Base-by-base conservation (phyloP, 2,329 filamentous ascomycete genomes). In the Alternaria brassicicola region DNA sequence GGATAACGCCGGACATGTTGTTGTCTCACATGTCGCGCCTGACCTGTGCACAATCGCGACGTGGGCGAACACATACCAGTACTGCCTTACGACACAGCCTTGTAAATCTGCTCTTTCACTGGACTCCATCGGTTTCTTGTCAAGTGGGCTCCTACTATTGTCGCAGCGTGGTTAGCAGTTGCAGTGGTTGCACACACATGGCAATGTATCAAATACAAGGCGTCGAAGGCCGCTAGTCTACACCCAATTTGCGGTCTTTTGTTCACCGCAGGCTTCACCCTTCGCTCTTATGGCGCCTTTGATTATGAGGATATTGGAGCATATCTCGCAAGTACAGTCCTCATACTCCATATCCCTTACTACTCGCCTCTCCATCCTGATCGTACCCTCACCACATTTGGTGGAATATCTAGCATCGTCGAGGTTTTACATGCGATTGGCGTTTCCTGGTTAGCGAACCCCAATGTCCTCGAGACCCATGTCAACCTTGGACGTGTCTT, bases 311-410 rank as follows among this genome's bases (percentile, higher is more conserved):
- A 77, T 39, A 51, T 79, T 26, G 63, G 58, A 28, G 59, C 79
- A n/a, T 76, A 75, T 59, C 73, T 79, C 50, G 71, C 72, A 3
- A 76, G 76, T 52, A 72, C 66, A 10, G 70, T 76, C 1, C 67
- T 78, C 6, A 71, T 77, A 17, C 64, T 75, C 69, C 89, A 88
- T 71, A 78, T 86, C 2, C 85, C 85, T 0, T 84, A 86, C 69
- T 79, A 82, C 62, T 80, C 85, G 0, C 85, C 85, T 0, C 79
- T 86, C 7, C 82, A 85, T 59, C 84, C 84, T 0, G 83, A 83
- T 3, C 80, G 83, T 6, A 78, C 86, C 4, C 83, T 88, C 64
- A 87, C 85, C 63, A 81, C 80, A 3, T 84, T 88, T 63, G 77
- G 88, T 21, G 69, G 79, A 4, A 70, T 84, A n/a, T 83, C 85